Evolutionary conservation across 495 filamentous ascomycete genomes (phyloP).

Genomic region (Penicillium antarcticum): DNA sequence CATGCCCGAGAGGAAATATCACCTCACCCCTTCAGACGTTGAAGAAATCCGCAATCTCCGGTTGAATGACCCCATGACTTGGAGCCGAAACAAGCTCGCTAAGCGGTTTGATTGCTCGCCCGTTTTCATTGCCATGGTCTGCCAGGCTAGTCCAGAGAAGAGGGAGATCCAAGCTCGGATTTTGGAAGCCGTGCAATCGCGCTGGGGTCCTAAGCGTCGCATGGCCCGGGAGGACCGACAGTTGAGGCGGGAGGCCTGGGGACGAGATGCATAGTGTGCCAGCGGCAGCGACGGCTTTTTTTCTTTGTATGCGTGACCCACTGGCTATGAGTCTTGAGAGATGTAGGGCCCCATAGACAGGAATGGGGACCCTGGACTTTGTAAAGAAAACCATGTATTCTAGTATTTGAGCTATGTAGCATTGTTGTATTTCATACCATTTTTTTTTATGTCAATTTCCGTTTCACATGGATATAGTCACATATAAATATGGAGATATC

Average conservation of each 20-base stretch:
- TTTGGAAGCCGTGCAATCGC: constrained; percentile 59
- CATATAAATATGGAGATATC: too few relatives aligned
- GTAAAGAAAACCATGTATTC: constrained; percentile 19
- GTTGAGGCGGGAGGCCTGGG: constrained; percentile 61
- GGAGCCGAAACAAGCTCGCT: constrained; percentile 69
- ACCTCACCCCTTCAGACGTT: constrained; percentile 71
- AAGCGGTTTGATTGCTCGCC: constrained; percentile 73
- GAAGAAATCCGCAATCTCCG: constrained; percentile 75
- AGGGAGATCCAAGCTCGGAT: constrained; percentile 51
- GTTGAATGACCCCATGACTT: constrained; percentile 60
- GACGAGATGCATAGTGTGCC: constrained; percentile 39
- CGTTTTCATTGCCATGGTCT: constrained; percentile 64
- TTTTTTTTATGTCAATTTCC: background rate
- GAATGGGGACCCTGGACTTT: background rate
- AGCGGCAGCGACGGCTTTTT: background rate
- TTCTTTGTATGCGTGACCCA: too few relatives aligned
- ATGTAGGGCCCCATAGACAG: too few relatives aligned
- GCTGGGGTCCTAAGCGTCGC: constrained; percentile 69
- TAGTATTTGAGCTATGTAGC: constrained; percentile 5
- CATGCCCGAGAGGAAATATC: constrained; percentile 63
- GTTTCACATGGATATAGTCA: background rate
- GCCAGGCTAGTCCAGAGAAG: constrained; percentile 44
- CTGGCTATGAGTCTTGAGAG: too few relatives aligned
- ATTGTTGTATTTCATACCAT: constrained; percentile 11
- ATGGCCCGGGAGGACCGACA: constrained; percentile 71